These are phyloP conservation scores for Erodium moschatum DNA, from an alignment of 441 rosid species.

Conservation along the genomic window DNA sequence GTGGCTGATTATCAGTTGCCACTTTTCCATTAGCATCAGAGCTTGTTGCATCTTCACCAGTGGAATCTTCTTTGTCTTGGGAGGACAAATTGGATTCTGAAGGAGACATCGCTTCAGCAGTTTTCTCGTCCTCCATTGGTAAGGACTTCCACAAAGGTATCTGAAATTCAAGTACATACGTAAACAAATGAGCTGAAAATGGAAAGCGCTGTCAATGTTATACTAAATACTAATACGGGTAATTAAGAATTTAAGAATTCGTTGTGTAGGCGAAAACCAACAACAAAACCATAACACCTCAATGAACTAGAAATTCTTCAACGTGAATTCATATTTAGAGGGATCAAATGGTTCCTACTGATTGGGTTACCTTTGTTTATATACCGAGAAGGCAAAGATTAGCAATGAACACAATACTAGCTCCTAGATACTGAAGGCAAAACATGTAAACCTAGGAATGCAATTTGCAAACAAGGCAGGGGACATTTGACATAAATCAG, in stretches of 20 bases:
- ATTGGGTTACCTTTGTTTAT: too few species aligned
- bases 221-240: background rate
- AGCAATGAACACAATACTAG: too few species aligned
- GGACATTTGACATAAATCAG: background rate
- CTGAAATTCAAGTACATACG: constrained; percentile 24
- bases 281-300: background rate
- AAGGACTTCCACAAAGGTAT: constrained; percentile 20
- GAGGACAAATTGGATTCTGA: constrained; percentile 20
- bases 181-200: background rate
- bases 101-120: constrained; percentile 32
- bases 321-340: background rate
- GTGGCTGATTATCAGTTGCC: constrained; percentile 19
- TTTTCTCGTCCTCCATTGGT: constrained; percentile 48
- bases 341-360: too few species aligned
- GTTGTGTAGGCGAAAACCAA: background rate
- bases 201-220: background rate
- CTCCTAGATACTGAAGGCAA: too few species aligned
- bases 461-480: too few species aligned
- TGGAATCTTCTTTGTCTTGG: constrained; percentile 15
- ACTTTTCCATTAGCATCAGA: constrained; percentile 27
- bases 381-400: too few species aligned
- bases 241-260: background rate
- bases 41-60: constrained; percentile 18
- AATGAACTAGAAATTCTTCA: background rate
- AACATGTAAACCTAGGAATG: too few species aligned